Evolutionary conservation across 495 filamentous ascomycete species (phyloP).

Genomic region (Gamarada debralockiae): DNA sequence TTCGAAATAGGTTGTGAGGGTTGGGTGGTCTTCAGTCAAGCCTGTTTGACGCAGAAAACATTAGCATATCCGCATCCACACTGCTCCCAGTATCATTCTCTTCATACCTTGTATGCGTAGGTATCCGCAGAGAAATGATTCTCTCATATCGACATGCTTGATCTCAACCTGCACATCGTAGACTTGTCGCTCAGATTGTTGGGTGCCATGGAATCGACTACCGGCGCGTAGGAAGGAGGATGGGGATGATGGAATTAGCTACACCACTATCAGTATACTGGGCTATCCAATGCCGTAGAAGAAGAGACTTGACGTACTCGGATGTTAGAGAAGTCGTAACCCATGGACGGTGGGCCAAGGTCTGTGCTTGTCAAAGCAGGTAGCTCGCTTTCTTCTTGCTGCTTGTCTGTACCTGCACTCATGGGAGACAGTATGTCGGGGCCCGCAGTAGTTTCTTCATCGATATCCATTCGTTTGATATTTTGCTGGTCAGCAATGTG

Average conservation of each 20-base stretch:
- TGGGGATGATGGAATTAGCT: slow-evolving; percentile 59
- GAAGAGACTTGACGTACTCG: slow-evolving; percentile 43
- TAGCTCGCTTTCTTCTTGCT: slow-evolving; percentile 22
- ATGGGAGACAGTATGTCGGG: slow-evolving; percentile 26
- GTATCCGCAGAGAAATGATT: slow-evolving; percentile 95
- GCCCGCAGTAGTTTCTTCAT: slow-evolving; percentile 23
- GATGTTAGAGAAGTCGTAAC: slow-evolving; percentile 63
- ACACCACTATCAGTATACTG: slow-evolving; percentile 3
- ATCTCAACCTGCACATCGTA: slow-evolving; percentile 98
- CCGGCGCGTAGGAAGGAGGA: slow-evolving; percentile 86
- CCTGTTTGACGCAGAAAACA: slow-evolving; percentile 45
- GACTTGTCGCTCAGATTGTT: slow-evolving; percentile 83
- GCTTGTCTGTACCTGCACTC: slow-evolving; percentile 23
- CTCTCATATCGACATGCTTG: slow-evolving; percentile 90
- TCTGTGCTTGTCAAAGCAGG: slow-evolving; percentile 14
- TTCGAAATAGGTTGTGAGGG: slow-evolving; percentile 95
- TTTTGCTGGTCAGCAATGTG: slow-evolving; percentile 16
- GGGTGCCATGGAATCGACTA: slow-evolving; percentile 84
- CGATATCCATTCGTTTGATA: slow-evolving; percentile 27
- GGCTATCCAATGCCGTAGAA: background rate
- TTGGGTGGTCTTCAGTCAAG: slow-evolving; percentile 91
- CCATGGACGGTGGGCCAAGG: slow-evolving; percentile 33
- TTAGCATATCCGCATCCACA: slow-evolving; percentile 3
- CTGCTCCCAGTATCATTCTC: background rate
- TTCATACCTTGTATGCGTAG: slow-evolving; percentile 84